Evolutionary conservation across 345 rosid genomes (phyloP), one percentile per base, ranked within the genome.

Genomic region (Linum lewisii): DNA sequence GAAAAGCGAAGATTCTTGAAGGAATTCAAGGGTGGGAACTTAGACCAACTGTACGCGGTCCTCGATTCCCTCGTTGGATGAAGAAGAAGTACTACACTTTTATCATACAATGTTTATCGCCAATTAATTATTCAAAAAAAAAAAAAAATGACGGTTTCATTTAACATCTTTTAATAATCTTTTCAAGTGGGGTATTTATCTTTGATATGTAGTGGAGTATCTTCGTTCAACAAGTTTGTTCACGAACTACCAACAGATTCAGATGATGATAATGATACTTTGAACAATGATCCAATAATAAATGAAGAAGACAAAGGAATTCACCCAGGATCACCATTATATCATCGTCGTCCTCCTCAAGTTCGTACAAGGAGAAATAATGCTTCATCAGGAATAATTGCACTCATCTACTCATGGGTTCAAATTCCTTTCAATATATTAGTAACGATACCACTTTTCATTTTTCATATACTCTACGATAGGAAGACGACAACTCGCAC

Each of bases 21-120:
- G 95, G 99, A 37, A 69, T 93, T 61, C 84, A 86, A 54, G 99
- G 99, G 16, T 89, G 99, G 99, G 99, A 89, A 80, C 97, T 93
- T 59, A 71, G 91, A 75, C 99, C 99, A 1, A 79, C 89, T 1
- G 72, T 93, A 16, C 87, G 86, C 51, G 99, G 95, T 58, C 99
- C 99, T 32, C 82, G 90, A 21, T 77, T 93, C 24, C 99, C 99
- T 1, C 80, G 95, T 0, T 93, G 97, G 97, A 93, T 93, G 98
- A 93, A 85, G 54, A 81, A 84, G 97, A 88, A 78, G 68, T 9
- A 38, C 16, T 38, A 15, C 9, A 8, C 9, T 38, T 38, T 10
- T 38, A 8, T 38, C 9, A 2, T 8, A 38, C 45, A 38, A 38
- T 8, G 10, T 8, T 2, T 2, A 38, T 6, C 45, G 6, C 45